These are phyloP conservation scores for Alternaria ethzedia DNA, from an alignment of 2,329 filamentous ascomycete genomes.

Conservation along the genomic window DNA sequence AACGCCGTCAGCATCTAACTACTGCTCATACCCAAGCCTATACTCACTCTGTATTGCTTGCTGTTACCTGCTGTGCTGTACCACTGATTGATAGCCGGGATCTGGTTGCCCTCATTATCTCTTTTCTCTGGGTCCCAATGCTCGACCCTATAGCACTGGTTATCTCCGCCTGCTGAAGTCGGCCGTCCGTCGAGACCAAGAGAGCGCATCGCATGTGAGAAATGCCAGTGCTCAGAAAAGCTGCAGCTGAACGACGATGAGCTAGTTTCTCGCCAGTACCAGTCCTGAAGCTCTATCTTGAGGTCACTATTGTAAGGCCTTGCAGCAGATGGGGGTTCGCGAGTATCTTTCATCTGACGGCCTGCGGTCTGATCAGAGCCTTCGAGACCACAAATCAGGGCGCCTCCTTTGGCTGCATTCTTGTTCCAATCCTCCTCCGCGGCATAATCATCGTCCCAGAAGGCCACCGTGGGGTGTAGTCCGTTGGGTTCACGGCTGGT, in stretches of 20 bases:
- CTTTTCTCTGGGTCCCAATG: conserved; percentile 19
- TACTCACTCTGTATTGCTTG: conserved; percentile 14
- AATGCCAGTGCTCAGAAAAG: conserved; percentile 16
- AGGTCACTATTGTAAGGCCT: conserved; percentile 24
- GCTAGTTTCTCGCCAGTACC: conserved; percentile 21
- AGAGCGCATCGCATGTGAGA: conserved; percentile 6
- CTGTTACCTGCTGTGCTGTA: conserved; percentile 18
- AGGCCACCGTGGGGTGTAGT: neutral
- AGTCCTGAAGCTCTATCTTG: conserved; percentile 11
- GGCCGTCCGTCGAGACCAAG: conserved; percentile 16
- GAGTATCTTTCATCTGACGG: conserved; percentile 12
- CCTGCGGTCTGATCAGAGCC: conserved; percentile 22
- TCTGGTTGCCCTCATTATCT: conserved; percentile 8
- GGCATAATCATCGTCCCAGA: conserved; percentile 20
- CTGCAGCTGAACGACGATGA: conserved; percentile 15
- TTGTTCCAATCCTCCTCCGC: conserved; percentile 13
- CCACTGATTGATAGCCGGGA: conserved; percentile 20
- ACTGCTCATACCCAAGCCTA: too few relatives aligned
- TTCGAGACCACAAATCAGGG: conserved; percentile 15
- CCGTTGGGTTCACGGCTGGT: neutral
- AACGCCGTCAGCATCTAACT: neutral
- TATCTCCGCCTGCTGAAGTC: conserved; percentile 18
- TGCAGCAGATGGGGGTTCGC: conserved; percentile 20
- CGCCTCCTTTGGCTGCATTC: conserved; percentile 17
- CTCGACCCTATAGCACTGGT: conserved; percentile 17